phyloP scores from a whole-genome alignment of 2,329 filamentous ascomycete species.

The Chaetomiaceae sp. region DNA sequence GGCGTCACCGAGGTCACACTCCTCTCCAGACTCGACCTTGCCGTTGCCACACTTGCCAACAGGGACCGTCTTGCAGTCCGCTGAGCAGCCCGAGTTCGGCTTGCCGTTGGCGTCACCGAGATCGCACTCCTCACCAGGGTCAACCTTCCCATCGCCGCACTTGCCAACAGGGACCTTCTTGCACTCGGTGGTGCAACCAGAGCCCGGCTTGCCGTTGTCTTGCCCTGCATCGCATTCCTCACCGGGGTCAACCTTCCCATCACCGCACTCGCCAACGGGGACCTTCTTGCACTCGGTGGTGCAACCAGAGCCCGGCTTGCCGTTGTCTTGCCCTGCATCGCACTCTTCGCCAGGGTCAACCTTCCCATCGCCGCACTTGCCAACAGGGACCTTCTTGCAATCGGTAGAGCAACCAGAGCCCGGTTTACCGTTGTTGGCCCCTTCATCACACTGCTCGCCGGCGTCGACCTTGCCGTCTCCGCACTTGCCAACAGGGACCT shows the following conservation, averaged over 20 bases:
- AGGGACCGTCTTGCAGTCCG: not conserved
- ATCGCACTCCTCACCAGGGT: not conserved
- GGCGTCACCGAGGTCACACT: conserved; percentile 8
- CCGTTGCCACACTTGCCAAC: no score
- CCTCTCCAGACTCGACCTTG: not conserved
- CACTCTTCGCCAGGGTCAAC: not conserved
- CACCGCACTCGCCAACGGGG: no score
- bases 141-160: not conserved
- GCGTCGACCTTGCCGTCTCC: conserved; percentile 1
- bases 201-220: not conserved
- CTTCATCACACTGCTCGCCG: not conserved
- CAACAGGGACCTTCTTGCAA: no score
- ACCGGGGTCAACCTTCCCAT: not conserved
- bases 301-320: conserved; percentile 9
- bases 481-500: not conserved
- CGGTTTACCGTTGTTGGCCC: conserved; percentile 3
- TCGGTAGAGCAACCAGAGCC: conserved; percentile 9
- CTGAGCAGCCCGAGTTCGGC: not conserved
- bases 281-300: conserved; percentile 4
- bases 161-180: not conserved
- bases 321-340: not conserved
- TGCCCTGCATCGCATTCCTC: not conserved
- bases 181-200: not conserved
- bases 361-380: not conserved
- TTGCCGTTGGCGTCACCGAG: not conserved